Evolutionary conservation across 441 rosid genomes (phyloP).

Genomic region (Bruguiera hainesii): DNA sequence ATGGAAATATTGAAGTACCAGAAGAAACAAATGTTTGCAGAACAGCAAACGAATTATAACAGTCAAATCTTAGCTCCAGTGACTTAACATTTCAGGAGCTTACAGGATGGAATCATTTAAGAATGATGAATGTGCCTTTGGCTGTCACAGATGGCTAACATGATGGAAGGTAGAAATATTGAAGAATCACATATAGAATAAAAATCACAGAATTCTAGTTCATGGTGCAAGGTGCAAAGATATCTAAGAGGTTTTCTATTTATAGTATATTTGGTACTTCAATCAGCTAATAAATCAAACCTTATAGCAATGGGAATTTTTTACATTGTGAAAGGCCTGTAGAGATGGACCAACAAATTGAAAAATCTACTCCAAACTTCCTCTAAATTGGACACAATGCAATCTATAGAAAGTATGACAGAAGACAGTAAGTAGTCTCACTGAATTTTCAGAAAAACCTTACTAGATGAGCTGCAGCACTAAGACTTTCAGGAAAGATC

Average conservation of each 20-base stretch:
- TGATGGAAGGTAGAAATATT: conserved; percentile 1
- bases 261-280: conserved; percentile 6
- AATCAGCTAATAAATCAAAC: conserved; percentile 3
- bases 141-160: conserved; percentile 5
- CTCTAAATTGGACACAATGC: not conserved
- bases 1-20: conserved; percentile 2
- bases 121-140: not conserved
- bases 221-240: not conserved
- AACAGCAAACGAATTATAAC: not conserved
- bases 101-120: conserved; percentile 1
- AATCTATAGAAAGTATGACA: conserved; percentile 3
- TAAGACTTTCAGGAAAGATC: conserved; percentile 76
- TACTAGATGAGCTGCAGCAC: conserved; percentile 91
- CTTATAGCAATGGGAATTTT: not conserved
- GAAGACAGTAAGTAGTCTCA: conserved; percentile 1
- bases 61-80: not conserved
- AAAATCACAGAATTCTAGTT: not conserved
- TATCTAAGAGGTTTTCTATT: not conserved
- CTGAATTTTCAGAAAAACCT: conserved; percentile 19
- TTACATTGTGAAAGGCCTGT: not conserved
- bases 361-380: conserved; percentile 8
- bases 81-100: conserved; percentile 9
- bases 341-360: not conserved
- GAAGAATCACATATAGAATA: not conserved
- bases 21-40: not conserved